Conservation (phyloP, 805 yeast genomes). For the Myxozyma mucilagina region DNA sequence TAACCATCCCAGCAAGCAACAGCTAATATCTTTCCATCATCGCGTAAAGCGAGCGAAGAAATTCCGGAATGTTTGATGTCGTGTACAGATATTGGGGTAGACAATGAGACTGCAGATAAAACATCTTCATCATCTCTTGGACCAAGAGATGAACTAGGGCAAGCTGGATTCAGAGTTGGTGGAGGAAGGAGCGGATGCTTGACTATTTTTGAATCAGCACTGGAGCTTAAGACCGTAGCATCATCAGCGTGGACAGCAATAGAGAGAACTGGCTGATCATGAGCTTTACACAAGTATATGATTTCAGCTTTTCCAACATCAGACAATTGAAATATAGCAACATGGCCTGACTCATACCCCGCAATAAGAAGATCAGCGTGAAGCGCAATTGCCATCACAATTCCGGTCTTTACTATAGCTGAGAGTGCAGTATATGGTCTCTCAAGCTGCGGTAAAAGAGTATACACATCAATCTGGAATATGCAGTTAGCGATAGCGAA, state of each 20-base stretch:
- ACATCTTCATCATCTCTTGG: background rate
- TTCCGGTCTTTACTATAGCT: constrained; percentile 39
- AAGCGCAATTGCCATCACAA: constrained; percentile 61
- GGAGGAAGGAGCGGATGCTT: constrained; percentile 36
- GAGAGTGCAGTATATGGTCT: constrained; percentile 35
- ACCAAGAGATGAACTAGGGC: background rate
- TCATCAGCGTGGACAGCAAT: constrained; percentile 31
- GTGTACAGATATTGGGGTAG: constrained; percentile 6
- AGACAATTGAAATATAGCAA: constrained; percentile 40
- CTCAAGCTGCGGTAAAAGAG: constrained; percentile 36
- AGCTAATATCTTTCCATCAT: constrained; percentile 34
- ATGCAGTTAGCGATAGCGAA: background rate
- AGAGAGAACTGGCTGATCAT: constrained; percentile 37
- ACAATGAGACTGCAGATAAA: background rate
- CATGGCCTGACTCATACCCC: constrained; percentile 78
- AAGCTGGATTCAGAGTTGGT: background rate
- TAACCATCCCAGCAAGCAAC: constrained; percentile 48
- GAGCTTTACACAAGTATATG: constrained; percentile 33
- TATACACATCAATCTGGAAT: constrained; percentile 52
- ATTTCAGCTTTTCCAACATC: background rate
- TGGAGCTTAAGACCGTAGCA: constrained; percentile 36
- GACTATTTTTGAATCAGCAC: constrained; percentile 40
- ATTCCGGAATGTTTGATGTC: constrained; percentile 39
- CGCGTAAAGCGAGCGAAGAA: constrained; percentile 34
- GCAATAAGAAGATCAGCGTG: constrained; percentile 41